Conservation (phyloP, 2,329 filamentous ascomycete species). For the Claviceps pazoutovae region DNA sequence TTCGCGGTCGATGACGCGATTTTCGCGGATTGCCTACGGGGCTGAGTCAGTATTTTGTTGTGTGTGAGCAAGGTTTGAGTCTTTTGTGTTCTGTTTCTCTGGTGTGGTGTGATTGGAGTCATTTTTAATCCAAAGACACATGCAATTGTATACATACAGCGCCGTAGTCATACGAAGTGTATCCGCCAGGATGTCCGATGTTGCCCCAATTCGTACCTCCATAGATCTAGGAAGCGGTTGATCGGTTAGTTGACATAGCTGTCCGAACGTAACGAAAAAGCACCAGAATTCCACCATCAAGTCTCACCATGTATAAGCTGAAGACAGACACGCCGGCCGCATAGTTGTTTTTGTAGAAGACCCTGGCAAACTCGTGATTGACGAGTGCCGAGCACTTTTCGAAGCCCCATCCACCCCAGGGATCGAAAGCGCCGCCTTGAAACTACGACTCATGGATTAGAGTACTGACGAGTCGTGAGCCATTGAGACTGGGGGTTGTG, state of each 20-base stretch:
- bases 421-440: constrained; percentile 59
- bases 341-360: constrained; percentile 68
- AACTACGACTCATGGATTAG: constrained; percentile 27
- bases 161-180: constrained; percentile 44
- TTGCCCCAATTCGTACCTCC: constrained; percentile 82
- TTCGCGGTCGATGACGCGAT: constrained; percentile 52
- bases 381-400: constrained; percentile 51
- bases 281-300: background rate
- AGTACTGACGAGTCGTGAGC: background rate
- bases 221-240: constrained; percentile 32
- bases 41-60: background rate
- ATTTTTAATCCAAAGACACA: constrained; percentile 6
- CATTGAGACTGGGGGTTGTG: no score
- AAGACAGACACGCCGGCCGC: constrained; percentile 53
- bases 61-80: constrained; percentile 8
- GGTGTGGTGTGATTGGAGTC: background rate
- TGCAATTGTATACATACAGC: constrained; percentile 17
- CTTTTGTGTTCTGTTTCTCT: background rate
- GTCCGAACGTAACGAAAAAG: background rate
- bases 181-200: constrained; percentile 52
- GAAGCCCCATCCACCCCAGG: constrained; percentile 60
- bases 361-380: constrained; percentile 60
- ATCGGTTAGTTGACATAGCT: background rate
- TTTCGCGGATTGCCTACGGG: constrained; percentile 45
- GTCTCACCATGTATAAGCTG: constrained; percentile 57